These are phyloP conservation scores for Lepidium sativum DNA, from an alignment of 345 rosid genomes.

Conservation along the genomic window DNA sequence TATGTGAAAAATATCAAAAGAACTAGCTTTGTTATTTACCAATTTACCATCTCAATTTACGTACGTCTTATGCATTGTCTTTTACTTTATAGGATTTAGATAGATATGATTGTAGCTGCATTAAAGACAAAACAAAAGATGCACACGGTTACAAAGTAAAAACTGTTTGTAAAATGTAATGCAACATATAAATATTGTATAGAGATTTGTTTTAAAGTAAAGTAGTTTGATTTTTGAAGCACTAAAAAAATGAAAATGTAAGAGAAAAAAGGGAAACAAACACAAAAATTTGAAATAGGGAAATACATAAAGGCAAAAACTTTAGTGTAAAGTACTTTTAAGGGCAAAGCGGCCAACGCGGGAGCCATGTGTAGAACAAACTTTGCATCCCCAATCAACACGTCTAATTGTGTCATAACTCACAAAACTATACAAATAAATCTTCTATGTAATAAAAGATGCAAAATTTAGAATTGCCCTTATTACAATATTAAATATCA, in stretches of 20 bases:
- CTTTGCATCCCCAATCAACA: constrained; percentile 7
- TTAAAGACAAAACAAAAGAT: neutral
- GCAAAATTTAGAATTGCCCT: no score
- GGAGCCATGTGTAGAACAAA: constrained; percentile 18
- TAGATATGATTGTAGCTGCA: neutral
- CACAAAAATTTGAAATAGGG: neutral
- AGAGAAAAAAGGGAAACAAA: constrained; percentile 1
- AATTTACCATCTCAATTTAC: constrained; percentile 14
- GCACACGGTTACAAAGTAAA: no score
- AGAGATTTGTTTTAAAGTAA: neutral
- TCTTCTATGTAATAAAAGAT: no score
- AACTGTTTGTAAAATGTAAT: neutral
- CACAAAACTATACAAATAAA: neutral
- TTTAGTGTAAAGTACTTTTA: constrained; percentile 8
- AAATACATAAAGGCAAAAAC: neutral
- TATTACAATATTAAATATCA: no score
- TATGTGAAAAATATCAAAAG: neutral
- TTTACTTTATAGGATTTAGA: neutral
- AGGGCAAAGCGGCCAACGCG: neutral
- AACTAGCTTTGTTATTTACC: neutral
- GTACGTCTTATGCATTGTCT: neutral
- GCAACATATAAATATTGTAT: neutral
- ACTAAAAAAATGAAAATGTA: neutral
- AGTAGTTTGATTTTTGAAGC: neutral
- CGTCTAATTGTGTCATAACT: neutral